Base-by-base conservation (phyloP, 768 basidiomycete species). In the Amanita phalloides region DNA sequence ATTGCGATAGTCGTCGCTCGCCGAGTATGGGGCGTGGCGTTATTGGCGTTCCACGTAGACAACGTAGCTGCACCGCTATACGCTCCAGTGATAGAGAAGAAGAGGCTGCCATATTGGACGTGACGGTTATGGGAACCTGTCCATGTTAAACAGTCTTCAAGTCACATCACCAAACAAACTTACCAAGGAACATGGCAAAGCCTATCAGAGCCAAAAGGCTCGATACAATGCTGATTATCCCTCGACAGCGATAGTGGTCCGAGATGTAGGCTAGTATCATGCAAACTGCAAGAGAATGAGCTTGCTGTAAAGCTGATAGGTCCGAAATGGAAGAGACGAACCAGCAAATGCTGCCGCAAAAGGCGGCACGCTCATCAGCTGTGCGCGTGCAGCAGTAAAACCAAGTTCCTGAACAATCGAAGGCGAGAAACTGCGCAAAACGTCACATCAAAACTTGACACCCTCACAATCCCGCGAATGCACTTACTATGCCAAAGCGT, bases 401-500 rank as follows among this genome's bases (percentile, higher is more conserved):
- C 82, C 82, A 2, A 85, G 71, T 13, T 71, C 68, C 28, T 76
- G 68, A 4, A 90, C 77, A 63, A 90, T 86, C 3, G 82, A 81
- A 4, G 87, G 87, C 6, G 78, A 68, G 65, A 90, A 89, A 57
- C 86, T 79, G 44, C 17, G 17, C 49, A 55, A 23, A 3, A 30
- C 28, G 28, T 7, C 6, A 30, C 4, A 33, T 35, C 20, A 5
- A 46, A 26, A 26, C 26, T 5, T 26, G 26, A 44, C 48, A 25
- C 38, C 48, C 23, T 52, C 35, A 30, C 28, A 30, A 23, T 52
- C 45, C 33, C 13, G 52, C 33, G 41, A 45, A 37, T 28, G 35
- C 14, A 66, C 71, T 56, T 58, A 78, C 77, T 75, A 76, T 25
- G 75, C 77, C 11, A 77, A 62, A 5, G 65, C 71, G 56, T 71